Evolutionary conservation across 2,329 filamentous ascomycete species (phyloP).

Genomic region (Tolypocladium cylindrosporum): DNA sequence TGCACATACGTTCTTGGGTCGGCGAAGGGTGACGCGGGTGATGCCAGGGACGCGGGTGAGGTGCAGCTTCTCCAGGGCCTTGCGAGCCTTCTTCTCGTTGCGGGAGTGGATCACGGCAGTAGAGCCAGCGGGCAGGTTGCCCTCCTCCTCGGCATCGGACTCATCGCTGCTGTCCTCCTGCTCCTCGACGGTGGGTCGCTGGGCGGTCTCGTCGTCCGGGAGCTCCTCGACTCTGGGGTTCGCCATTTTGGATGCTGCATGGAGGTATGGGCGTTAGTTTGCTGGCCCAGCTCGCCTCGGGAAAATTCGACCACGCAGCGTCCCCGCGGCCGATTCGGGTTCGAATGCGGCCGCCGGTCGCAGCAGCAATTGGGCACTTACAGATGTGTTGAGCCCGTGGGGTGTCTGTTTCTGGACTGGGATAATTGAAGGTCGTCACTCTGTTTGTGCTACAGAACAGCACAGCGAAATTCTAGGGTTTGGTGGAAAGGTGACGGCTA

Average conservation of each 20-base stretch:
- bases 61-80: constrained; percentile 97
- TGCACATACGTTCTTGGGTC: constrained; percentile 92
- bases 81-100: constrained; percentile 99
- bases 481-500: constrained; percentile 27
- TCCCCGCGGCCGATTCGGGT: background rate
- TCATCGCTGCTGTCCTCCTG: constrained; percentile 64
- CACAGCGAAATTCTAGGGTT: constrained; percentile 36
- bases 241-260: constrained; percentile 59
- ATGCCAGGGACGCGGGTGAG: constrained; percentile 94
- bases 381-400: constrained; percentile 23
- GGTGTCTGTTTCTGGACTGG: constrained; percentile 20
- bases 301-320: constrained; percentile 3
- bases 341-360: background rate
- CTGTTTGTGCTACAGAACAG: constrained; percentile 30
- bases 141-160: constrained; percentile 75
- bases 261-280: constrained; percentile 2
- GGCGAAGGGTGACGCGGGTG: constrained; percentile 92
- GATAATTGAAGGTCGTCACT: constrained; percentile 16
- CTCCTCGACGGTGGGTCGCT: constrained; percentile 71
- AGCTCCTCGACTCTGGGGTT: constrained; percentile 98
- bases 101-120: constrained; percentile 90
- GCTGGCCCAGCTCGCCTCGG: background rate
- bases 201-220: constrained; percentile 69
- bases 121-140: constrained; percentile 69
- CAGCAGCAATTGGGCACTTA: constrained; percentile 19